Evolutionary conservation across 495 filamentous ascomycete genomes (phyloP).

Genomic region (Wilcoxina mikolae): DNA sequence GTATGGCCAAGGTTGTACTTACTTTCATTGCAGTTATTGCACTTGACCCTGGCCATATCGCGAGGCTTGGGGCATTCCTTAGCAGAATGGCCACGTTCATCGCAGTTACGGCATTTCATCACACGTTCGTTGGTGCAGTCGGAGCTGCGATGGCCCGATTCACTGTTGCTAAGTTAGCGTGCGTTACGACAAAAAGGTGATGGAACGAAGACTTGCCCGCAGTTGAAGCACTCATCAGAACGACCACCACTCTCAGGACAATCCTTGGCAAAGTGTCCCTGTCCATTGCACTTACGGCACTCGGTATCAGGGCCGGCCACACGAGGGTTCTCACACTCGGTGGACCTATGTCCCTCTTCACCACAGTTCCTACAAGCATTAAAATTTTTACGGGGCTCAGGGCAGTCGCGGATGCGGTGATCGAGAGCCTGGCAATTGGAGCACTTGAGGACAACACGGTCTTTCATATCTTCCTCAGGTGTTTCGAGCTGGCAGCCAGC

Average conservation of each 20-base stretch:
- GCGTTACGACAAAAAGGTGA: conserved; percentile 14
- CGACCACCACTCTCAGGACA: conserved; percentile 49
- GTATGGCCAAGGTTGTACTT: conserved; percentile 21
- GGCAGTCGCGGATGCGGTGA: conserved; percentile 59
- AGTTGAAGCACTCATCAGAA: conserved; percentile 46
- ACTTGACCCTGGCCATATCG: conserved; percentile 61
- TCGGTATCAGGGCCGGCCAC: conserved; percentile 53
- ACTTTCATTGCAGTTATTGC: conserved; percentile 59
- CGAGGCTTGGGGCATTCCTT: conserved; percentile 64
- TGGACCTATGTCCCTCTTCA: conserved; percentile 42
- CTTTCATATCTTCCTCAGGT: conserved; percentile 51
- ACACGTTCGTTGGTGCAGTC: conserved; percentile 36
- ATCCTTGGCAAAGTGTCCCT: conserved; percentile 71
- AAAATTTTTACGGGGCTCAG: conserved; percentile 26
- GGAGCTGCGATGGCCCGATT: conserved; percentile 32
- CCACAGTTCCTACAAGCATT: conserved; percentile 68
- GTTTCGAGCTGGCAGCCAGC: conserved; percentile 36
- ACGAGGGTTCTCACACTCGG: conserved; percentile 56
- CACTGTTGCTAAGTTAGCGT: conserved; percentile 38
- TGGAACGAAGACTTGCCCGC: conserved; percentile 34
- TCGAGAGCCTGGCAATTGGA: conserved; percentile 56
- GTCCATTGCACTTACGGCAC: conserved; percentile 61
- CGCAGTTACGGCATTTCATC: conserved; percentile 55
- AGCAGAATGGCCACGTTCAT: conserved; percentile 52
- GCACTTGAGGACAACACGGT: conserved; percentile 52